Conservation (phyloP, 306 rosid species). For the Rosa multiflora region DNA sequence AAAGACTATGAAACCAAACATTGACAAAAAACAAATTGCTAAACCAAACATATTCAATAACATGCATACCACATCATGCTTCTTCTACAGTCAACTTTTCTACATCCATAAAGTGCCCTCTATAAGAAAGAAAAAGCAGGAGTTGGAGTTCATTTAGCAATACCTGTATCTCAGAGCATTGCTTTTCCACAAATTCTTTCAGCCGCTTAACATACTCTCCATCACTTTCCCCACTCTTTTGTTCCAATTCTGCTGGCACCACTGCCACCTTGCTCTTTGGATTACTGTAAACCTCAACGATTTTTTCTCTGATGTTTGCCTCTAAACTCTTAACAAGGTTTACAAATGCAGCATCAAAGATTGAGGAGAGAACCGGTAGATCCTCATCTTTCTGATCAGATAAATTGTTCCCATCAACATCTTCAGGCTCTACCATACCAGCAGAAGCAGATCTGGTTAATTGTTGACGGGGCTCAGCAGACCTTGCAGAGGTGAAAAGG, state of each 20-base stretch:
- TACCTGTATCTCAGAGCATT: constrained; percentile 93
- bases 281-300: constrained; percentile 75
- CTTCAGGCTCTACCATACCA: constrained; percentile 79
- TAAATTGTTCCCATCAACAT: constrained; percentile 50
- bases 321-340: constrained; percentile 59
- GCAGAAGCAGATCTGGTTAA: constrained; percentile 83
- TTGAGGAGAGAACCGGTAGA: constrained; percentile 71
- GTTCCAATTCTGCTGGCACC: constrained; percentile 92
- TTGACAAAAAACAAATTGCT: background rate
- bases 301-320: constrained; percentile 68
- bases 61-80: background rate
- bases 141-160: background rate
- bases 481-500: constrained; percentile 51
- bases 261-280: constrained; percentile 86
- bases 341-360: constrained; percentile 68
- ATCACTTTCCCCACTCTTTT: constrained; percentile 73
- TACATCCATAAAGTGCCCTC: background rate
- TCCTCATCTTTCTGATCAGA: constrained; percentile 57
- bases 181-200: constrained; percentile 82
- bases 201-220: constrained; percentile 79
- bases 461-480: constrained; percentile 48
- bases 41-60: background rate
- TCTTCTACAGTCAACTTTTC: background rate
- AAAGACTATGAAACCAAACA: constrained; percentile 20
- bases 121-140: constrained; percentile 20